Conservation (phyloP, 257 asterid genomes). For the Scutellaria baicalensis region DNA sequence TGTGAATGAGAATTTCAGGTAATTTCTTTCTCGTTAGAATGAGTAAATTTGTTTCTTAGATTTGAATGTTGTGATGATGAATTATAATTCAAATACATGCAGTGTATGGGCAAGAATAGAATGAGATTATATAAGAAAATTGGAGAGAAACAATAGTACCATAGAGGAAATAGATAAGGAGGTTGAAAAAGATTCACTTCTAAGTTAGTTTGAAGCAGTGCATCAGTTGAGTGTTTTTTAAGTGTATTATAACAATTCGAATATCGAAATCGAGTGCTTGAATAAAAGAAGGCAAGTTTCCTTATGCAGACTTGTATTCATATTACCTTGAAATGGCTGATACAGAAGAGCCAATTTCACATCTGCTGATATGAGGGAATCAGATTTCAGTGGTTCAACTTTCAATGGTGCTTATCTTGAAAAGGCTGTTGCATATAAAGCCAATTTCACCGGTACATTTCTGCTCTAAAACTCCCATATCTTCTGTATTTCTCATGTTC, state of each 20-base stretch:
- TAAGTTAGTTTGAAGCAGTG: background rate
- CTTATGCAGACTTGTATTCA: constrained; percentile 26
- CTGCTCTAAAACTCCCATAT: background rate
- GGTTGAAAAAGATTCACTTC: background rate
- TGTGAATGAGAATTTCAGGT: constrained; percentile 91
- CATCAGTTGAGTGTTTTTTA: too few relatives aligned
- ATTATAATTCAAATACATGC: background rate
- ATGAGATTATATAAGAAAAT: background rate
- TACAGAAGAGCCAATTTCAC: constrained; percentile 98
- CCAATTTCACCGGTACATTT: constrained; percentile 66
- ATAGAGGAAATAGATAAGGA: background rate
- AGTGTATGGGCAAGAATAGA: background rate
- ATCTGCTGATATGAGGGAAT: constrained; percentile 95
- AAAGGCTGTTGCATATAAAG: constrained; percentile 90
- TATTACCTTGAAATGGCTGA: constrained; percentile 33
- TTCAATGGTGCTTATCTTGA: constrained; percentile 95
- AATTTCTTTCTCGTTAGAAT: background rate
- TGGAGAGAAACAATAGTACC: background rate
- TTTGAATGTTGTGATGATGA: background rate
- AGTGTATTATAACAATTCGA: background rate
- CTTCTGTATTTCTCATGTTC: too few relatives aligned
- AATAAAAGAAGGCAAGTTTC: constrained; percentile 2
- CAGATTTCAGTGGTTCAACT: constrained; percentile 90
- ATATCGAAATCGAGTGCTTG: background rate
- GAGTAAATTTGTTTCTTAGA: background rate